A percentile compares a stretch with the other conserved stretches of the same genome.
Conservation (phyloP, 495 filamentous ascomycete species). For the Neurospora intermedia region DNA sequence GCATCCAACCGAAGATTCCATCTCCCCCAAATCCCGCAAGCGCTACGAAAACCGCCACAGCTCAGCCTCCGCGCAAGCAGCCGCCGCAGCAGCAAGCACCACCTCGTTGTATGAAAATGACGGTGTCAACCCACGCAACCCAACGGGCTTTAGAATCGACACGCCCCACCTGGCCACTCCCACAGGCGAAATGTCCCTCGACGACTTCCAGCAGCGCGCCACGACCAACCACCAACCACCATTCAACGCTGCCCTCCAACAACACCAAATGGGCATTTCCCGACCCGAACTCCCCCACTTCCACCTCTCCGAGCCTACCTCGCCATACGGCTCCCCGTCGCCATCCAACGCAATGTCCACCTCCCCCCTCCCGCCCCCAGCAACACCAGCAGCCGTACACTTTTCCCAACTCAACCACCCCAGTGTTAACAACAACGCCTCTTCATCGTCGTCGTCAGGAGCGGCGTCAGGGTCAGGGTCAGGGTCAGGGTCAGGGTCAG, state of each 20-base stretch:
- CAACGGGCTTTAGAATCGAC: conserved; percentile 1
- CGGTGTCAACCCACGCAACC: neutral
- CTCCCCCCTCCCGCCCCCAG: neutral
- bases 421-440: neutral
- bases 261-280: neutral
- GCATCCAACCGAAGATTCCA: conserved; percentile 12
- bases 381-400: neutral
- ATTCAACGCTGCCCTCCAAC: neutral
- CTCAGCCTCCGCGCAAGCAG: neutral
- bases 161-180: conserved; percentile 26
- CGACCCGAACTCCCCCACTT: neutral
- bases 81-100: neutral
- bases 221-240: neutral
- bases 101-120: neutral
- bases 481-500: neutral
- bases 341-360: neutral
- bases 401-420: neutral
- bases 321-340: neutral
- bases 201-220: conserved; percentile 18
- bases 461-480: neutral
- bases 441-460: neutral
- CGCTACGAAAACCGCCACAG: neutral
- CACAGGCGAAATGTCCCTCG: conserved; percentile 26
- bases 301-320: neutral
- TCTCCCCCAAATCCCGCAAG: conserved; percentile 23